Evolutionary conservation across 148 eudicot genomes (phyloP).

Genomic region (Amaranthus hypochondriacus): DNA sequence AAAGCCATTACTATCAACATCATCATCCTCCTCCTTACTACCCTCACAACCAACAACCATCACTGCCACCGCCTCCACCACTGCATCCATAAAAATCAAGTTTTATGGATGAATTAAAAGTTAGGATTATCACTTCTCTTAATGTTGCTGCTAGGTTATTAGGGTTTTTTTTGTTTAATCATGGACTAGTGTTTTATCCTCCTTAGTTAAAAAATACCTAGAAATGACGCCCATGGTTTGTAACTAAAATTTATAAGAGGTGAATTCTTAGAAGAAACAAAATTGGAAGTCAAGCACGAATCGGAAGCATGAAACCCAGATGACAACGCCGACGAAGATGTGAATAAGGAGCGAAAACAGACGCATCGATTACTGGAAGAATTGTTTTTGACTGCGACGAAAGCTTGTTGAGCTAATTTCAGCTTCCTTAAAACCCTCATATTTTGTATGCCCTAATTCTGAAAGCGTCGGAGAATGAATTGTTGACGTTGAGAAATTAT

Average conservation of each 20-base stretch:
- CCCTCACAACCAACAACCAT: no score
- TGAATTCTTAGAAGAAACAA: not conserved
- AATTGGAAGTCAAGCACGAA: not conserved
- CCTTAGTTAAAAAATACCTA: slow-evolving; percentile 11
- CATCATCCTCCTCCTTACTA: no score
- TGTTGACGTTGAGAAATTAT: no score
- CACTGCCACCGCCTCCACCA: no score
- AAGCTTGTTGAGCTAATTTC: slow-evolving; percentile 11
- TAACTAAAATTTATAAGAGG: slow-evolving; percentile 2
- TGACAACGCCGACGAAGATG: slow-evolving; percentile 8
- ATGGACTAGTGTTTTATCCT: no score
- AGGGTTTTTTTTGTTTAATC: no score
- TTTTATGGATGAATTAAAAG: no score
- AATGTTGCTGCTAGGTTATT: no score
- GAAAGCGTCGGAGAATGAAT: no score
- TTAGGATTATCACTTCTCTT: no score
- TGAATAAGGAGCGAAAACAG: slow-evolving; percentile 6
- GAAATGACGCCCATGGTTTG: slow-evolving; percentile 18
- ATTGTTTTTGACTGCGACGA: not conserved
- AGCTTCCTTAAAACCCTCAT: slow-evolving; percentile 19
- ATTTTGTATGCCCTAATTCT: not conserved
- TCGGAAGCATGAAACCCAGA: not conserved
- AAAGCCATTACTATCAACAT: no score
- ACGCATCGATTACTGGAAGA: not conserved
- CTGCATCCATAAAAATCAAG: no score